Conservation (phyloP, 768 basidiomycete genomes). For the Albatrellus ellisii region DNA sequence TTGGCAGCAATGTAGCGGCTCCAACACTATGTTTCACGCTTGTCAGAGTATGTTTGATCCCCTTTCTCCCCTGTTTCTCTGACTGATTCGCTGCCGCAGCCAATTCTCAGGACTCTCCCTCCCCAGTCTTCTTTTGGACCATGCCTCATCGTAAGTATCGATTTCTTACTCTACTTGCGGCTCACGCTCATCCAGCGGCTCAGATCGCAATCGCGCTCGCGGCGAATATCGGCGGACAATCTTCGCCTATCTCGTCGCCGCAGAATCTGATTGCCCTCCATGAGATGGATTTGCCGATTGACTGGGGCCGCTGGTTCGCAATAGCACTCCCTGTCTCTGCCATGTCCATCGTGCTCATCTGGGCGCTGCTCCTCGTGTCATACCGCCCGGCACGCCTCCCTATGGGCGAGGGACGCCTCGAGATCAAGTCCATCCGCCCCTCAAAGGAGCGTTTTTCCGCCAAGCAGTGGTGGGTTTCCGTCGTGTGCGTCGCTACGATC, state of each 20-base stretch:
- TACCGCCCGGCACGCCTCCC: slow-evolving; percentile 67
- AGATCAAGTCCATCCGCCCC: slow-evolving; percentile 76
- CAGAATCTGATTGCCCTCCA: slow-evolving; percentile 90
- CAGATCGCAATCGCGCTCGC: slow-evolving; percentile 96
- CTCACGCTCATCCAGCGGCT: background rate
- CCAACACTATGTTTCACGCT: slow-evolving; percentile 95
- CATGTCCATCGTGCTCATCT: slow-evolving; percentile 80
- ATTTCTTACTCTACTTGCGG: background rate
- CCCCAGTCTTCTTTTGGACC: slow-evolving; percentile 79
- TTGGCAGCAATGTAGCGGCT: slow-evolving; percentile 82
- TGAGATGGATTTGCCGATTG: slow-evolving; percentile 75
- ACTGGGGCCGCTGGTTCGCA: slow-evolving; percentile 90
- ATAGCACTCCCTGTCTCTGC: slow-evolving; percentile 87
- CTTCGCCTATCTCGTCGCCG: slow-evolving; percentile 94
- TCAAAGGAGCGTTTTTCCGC: slow-evolving; percentile 68
- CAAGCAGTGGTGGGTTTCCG: slow-evolving; percentile 84
- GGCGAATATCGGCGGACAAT: slow-evolving; percentile 95
- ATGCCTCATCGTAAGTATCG: slow-evolving; percentile 71
- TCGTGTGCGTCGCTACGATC: slow-evolving; percentile 79
- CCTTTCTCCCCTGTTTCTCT: slow-evolving; percentile 8
- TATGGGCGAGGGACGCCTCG: slow-evolving; percentile 63
- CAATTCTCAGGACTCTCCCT: slow-evolving; percentile 85
- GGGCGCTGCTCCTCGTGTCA: slow-evolving; percentile 74
- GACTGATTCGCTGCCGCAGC: slow-evolving; percentile 33
- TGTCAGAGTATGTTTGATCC: slow-evolving; percentile 47